Percentiles rank a stretch among this genome's conserved stretches.
phyloP scores from a whole-genome alignment of 164 flowering plant species.

The Kingdonia uniflora region DNA sequence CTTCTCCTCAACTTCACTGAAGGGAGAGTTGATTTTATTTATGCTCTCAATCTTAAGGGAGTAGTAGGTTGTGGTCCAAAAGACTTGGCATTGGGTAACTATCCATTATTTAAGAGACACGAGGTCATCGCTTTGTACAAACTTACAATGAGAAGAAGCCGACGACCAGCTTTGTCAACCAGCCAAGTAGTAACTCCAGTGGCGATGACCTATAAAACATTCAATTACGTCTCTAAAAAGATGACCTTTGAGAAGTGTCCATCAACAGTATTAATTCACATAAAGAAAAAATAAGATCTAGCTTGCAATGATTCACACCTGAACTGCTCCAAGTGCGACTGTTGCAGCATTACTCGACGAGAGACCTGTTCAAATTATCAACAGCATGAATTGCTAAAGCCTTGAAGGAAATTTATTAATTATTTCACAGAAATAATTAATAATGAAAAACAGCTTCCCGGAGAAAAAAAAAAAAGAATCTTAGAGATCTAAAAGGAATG shows the following conservation, averaged over 20 bases:
- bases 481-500: too few relatives aligned
- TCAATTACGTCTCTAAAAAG: constrained; percentile 4
- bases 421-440: too few relatives aligned
- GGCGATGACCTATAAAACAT: constrained; percentile 55
- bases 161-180: constrained; percentile 81
- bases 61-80: not conserved
- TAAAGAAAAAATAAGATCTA: not conserved
- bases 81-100: not conserved
- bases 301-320: constrained; percentile 31
- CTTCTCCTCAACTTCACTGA: too few relatives aligned
- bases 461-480: too few relatives aligned
- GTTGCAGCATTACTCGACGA: constrained; percentile 66
- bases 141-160: constrained; percentile 86
- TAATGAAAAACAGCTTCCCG: too few relatives aligned
- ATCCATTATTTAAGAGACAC: not conserved
- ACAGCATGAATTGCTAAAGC: too few relatives aligned
- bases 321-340: constrained; percentile 67
- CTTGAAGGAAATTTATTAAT: too few relatives aligned
- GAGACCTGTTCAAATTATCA: constrained; percentile 38
- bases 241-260: not conserved
- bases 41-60: not conserved
- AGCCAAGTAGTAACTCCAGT: constrained; percentile 82
- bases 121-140: not conserved
- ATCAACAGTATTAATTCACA: not conserved
- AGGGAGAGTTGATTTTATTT: too few relatives aligned